These are phyloP conservation scores for Spizellomyces sp. DNA, from an alignment of 192 early-diverging fungal genomes.

Conservation along the genomic window DNA sequence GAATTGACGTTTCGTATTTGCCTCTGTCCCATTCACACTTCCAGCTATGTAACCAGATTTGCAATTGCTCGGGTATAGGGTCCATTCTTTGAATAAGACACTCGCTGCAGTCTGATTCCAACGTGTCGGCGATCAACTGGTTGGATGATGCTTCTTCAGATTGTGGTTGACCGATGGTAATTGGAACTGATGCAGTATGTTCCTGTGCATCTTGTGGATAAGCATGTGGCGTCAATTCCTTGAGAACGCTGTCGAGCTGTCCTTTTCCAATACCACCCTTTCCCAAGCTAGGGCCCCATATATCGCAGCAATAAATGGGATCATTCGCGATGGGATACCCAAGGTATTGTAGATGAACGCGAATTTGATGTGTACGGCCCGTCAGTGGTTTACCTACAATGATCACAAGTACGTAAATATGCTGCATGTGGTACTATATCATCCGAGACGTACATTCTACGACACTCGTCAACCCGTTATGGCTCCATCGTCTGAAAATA, in stretches of 20 bases:
- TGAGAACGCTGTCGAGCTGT: constrained; percentile 8
- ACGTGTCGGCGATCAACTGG: neutral
- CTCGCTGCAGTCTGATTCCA: constrained; percentile 51
- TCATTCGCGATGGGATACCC: constrained; percentile 96
- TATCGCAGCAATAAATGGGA: constrained; percentile 79
- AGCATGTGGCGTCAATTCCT: constrained; percentile 10
- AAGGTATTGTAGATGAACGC: constrained; percentile 92
- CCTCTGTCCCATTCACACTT: constrained; percentile 61
- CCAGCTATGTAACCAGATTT: constrained; percentile 92
- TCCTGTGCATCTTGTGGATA: constrained; percentile 8
- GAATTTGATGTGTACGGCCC: constrained; percentile 95
- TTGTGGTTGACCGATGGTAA: no score
- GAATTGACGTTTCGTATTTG: constrained; percentile 72
- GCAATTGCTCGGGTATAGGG: constrained; percentile 72
- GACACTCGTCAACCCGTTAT: constrained; percentile 71
- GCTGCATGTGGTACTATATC: neutral
- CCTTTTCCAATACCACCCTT: constrained; percentile 44
- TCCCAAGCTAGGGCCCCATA: constrained; percentile 71
- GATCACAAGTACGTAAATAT: neutral
- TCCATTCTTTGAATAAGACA: constrained; percentile 65
- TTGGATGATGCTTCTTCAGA: neutral
- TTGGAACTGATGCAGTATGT: neutral
- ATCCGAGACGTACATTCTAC: constrained; percentile 60
- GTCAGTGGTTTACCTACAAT: constrained; percentile 71
- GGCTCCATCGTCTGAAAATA: constrained; percentile 66